Base-by-base conservation (phyloP, 192 early-diverging fungal species). In the Diversispora epigaea region DNA sequence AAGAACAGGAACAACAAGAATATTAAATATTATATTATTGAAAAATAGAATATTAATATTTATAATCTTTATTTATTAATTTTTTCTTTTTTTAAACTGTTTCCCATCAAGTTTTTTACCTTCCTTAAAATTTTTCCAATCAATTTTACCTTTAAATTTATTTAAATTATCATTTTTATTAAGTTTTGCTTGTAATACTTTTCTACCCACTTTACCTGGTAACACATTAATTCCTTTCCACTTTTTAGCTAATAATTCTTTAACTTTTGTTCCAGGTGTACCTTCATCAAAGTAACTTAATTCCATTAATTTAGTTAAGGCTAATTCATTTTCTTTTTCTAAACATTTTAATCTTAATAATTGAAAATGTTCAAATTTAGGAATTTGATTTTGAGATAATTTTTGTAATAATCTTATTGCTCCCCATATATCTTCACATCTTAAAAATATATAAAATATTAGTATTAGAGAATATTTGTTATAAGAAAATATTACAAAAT, bases 271-370 rank as follows among this genome's bases (percentile, higher is more conserved):
- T 1, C 76, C 76, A 57, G 65, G 61, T 25, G 81, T 82, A 14
- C 73, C 60, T 44, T 83, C 84, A 77, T 81, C 73, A 68, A 41
- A 41, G 19, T 64, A 64, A 43, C 87, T 89, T 52, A 90, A 49
- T 8, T 76, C 57, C 15, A 86, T 75, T 57, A 90, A 77, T 73
- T 86, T 83, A 43, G 80, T 71, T 25, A 76, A 71, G 11, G 84
- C 77, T 41, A 82, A 77, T n/a, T 80, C 79, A 74, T 91, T 79
- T 40, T 87, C 87, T 8, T 83, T 62, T 45, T 80, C 77, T 15
- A 87, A 63, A 14, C 84, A 82, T 57, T 84, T 86, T 62, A 85
- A 83, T 60, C 86, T 85, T 58, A 86, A 68, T 54, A 82, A 83
- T 25, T 62, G 66, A 40, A 91, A 76, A 50, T 89, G 82, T 2